Base-by-base conservation (phyloP, 305 asterid genomes). In the Fraxinus floribunda region DNA sequence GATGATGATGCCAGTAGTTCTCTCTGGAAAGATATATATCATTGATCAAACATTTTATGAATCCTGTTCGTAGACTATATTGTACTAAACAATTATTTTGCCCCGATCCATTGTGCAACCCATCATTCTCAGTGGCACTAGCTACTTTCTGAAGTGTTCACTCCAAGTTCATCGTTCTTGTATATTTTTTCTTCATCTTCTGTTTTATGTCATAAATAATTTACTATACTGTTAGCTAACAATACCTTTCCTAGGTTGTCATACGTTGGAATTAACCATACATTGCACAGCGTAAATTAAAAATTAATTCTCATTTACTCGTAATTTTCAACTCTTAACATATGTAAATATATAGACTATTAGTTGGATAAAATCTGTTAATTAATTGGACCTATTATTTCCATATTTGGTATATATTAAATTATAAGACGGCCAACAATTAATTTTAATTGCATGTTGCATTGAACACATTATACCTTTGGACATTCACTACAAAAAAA, bases 1-100 rank as follows among this genome's bases (percentile, higher is more conserved):
- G 89, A 80, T 78, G 93, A 89, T 77, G 91, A 83, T 29, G 82
- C 78, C 66, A 75, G 26, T 66, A 77, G 84, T 81, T 87, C 89
- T 70, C 81, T 89, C 83, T 90, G 86, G 90, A 83, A 87, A 82
- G 73, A 82, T 74, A 49, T 83, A 16, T 52, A 52, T 52, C 7
- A 16, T 5, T 52, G 18, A 49, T 16, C 22, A 52, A 52, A 52
- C 62, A 52, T n/a, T 52, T 16, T 52, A 16, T 52, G 22, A 52
- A 52, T 16, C 20, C 62, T 52, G 8, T 16, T 16, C 8, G 7
- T 52, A 52, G 62, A 22, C 62, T 52, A 4, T 16, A 4, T 11
- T 46, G 57, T 49, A 16, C 62, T 49, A 49, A 16, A 49, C 20
- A 49, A 46, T 15, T n/a, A 52, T 52, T 7, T 52, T 52, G 22